These are phyloP conservation scores for Lentinula sp. DNA, from an alignment of 768 basidiomycete genomes.

Conservation along the genomic window DNA sequence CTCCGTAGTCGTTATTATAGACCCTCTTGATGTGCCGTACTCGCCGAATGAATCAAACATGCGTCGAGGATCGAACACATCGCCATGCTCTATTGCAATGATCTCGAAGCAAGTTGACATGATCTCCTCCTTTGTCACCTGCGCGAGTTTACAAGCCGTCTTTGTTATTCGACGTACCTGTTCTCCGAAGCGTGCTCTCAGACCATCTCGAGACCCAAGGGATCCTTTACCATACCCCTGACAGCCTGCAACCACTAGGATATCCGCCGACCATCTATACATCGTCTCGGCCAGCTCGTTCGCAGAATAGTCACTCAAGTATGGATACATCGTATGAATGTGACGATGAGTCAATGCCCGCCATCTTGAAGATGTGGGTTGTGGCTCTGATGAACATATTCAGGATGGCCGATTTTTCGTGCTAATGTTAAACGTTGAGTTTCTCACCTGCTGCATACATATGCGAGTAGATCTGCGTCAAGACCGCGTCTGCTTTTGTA, in stretches of 20 bases:
- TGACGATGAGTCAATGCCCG: slow-evolving; percentile 65
- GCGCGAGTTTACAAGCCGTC: slow-evolving; percentile 56
- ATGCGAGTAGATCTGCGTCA: slow-evolving; percentile 54
- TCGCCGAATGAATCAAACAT: slow-evolving; percentile 65
- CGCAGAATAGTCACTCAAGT: slow-evolving; percentile 57
- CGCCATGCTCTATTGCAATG: slow-evolving; percentile 50
- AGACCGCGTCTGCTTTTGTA: slow-evolving; percentile 58
- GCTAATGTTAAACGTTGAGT: neutral
- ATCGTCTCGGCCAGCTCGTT: slow-evolving; percentile 72
- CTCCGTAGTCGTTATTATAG: slow-evolving; percentile 65
- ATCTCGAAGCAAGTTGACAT: slow-evolving; percentile 75
- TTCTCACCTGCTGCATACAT: slow-evolving; percentile 49
- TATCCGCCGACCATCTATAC: slow-evolving; percentile 64
- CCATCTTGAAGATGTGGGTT: slow-evolving; percentile 76
- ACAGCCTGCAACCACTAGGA: slow-evolving; percentile 60
- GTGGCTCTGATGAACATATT: slow-evolving; percentile 45
- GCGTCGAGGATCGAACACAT: slow-evolving; percentile 37
- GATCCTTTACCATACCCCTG: slow-evolving; percentile 30
- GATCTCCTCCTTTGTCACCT: slow-evolving; percentile 65
- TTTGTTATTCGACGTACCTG: slow-evolving; percentile 64
- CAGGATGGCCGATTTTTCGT: neutral
- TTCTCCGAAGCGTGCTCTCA: slow-evolving; percentile 45
- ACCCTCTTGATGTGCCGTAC: slow-evolving; percentile 42
- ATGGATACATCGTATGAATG: slow-evolving; percentile 63
- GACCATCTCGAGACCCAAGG: slow-evolving; percentile 28